phyloP scores from a whole-genome alignment of 306 rosid species.

The Prunus salicina region DNA sequence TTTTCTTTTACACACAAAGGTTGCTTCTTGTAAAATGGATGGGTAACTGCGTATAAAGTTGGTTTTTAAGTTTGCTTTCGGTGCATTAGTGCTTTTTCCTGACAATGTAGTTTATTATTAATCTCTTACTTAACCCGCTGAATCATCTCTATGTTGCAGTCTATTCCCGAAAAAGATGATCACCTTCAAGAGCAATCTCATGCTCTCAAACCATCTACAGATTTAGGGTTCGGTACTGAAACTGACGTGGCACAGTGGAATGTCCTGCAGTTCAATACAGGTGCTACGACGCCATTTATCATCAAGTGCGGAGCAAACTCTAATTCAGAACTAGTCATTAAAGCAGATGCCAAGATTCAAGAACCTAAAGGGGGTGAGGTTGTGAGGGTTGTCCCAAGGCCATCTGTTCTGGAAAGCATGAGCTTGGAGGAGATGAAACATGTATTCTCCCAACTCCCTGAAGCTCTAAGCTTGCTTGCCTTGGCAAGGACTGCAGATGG shows the following conservation, averaged over 20 bases:
- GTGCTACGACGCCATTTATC: constrained; percentile 77
- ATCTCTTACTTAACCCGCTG: neutral
- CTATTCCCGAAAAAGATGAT: constrained; percentile 84
- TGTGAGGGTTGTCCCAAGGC: constrained; percentile 86
- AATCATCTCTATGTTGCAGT: constrained; percentile 40
- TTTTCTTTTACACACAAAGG: neutral
- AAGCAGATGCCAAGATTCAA: constrained; percentile 86
- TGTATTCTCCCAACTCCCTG: constrained; percentile 78
- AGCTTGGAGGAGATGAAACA: constrained; percentile 86
- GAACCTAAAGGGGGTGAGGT: constrained; percentile 96
- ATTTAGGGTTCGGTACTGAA: constrained; percentile 58
- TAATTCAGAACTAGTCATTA: constrained; percentile 79
- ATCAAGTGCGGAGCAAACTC: constrained; percentile 95
- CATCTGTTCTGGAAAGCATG: constrained; percentile 69
- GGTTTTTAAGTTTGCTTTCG: neutral
- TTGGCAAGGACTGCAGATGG: constrained; percentile 94
- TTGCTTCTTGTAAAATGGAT: neutral
- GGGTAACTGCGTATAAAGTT: neutral
- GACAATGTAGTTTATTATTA: neutral
- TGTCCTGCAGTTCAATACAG: constrained; percentile 91
- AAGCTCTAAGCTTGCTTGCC: constrained; percentile 94
- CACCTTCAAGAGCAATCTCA: constrained; percentile 49
- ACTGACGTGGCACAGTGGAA: constrained; percentile 90
- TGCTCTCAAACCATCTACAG: constrained; percentile 50
- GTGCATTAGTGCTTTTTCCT: neutral